Base-by-base conservation (phyloP, 2,329 filamentous ascomycete species). In the Penicillium sp. region DNA sequence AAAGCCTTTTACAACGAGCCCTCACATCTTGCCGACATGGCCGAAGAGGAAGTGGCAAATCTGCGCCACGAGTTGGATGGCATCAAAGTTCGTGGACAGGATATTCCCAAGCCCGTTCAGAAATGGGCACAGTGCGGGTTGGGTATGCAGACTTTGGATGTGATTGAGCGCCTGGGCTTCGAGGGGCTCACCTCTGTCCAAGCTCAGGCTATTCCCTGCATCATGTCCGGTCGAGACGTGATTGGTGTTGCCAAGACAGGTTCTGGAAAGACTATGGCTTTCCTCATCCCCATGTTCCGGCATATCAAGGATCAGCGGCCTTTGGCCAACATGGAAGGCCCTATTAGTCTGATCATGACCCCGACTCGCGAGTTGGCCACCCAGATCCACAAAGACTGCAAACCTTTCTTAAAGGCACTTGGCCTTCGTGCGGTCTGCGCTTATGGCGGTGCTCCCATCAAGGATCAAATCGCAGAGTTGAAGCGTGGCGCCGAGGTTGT, bases 211-310 rank as follows among this genome's bases (percentile, higher is more conserved):
- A 87, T 98, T 60, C 95, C 95, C 2, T 89, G 92, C 10, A 91
- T 97, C 69, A 97, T 98, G 91, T 96, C 93, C 31, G 95, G 95
- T 10, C 87, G 92, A 66, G 95, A 99, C 79, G 90, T 97, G 39
- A 92, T 99, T 63, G 95, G 93, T 65, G 92, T 99, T 54, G 95
- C 95, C 18, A 98, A 98, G 80, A 99, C 95, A 27, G 95, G 95
- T 5, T 98, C 95, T 27, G 95, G 95, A 73, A 99, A 99, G 80
- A 99, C 95, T 0, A 87, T 98, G 69, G 95, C 95, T 6, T 99
- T 98, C 73, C 79, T 96, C 33, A 84, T 99, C 46, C 95, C 95
- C 39, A 97, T 98, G 92, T 97, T 99, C 74, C 87, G 95, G 56
- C 95, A 99, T 74, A 96, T 98, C 78, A 95, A 94, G 76, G 95